Base-by-base conservation (phyloP, 2,329 filamentous ascomycete species). In the Penicillium aurantiogriseum region DNA sequence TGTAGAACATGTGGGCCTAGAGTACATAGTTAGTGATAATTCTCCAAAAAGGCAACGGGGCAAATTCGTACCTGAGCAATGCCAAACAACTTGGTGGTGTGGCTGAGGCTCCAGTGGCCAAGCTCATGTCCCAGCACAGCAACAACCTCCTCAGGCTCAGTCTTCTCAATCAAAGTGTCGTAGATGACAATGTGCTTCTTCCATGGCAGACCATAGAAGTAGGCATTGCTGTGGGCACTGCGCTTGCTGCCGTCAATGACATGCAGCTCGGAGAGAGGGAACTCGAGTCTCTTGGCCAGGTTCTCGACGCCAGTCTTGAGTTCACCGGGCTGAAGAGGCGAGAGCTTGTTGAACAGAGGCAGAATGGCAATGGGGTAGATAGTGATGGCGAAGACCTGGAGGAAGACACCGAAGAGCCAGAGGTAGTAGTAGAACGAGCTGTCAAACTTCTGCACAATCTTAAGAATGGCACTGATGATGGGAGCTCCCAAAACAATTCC, bases 171-270 rank as follows among this genome's bases (percentile, higher is more conserved):
- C 62, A 99, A 79, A 5, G 95, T 99, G 74, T 99, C 94, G 74
- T 96, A 99, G 72, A 99, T 95, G 70, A 99, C 94, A 80, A 99
- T 99, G 81, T 97, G 95, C 85, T 97, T 97, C 85, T 97, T 97
- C 92, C 93, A 99, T 42, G 94, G 94, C 55, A 99, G 85, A 59
- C 94, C 94, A 69, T 95, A 97, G 80, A 99, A 99, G 78, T 95
- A 96, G 21, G 91, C 90, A 71, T 96, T 96, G 78, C 88, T 92
- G 78, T 96, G 91, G 25, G 90, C 89, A 71, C 88, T 91, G 67
- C 91, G 85, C 81, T 93, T 93, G 79, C 89, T 92, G 49, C 91
- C 91, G 72, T 96, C 91, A 69, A 99, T 99, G 70, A 97, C 92
- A 71, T 96, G 91, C 44, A 99, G 84, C 72, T 97, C 92, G 62